Evolutionary conservation across 768 basidiomycete genomes (phyloP).

Genomic region (Podaxis sp.): DNA sequence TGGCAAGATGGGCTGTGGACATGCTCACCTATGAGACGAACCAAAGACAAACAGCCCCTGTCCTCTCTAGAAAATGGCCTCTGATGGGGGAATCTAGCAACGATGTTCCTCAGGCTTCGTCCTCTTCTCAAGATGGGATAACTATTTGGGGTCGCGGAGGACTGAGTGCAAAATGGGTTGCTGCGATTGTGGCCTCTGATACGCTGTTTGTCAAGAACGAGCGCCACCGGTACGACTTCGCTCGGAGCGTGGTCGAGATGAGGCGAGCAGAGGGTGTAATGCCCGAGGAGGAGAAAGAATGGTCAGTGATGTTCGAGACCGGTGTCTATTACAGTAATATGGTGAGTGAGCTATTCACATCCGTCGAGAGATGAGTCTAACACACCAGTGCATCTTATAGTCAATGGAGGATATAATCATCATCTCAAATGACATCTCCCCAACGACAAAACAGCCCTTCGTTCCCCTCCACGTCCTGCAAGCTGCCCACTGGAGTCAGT

Average conservation of each 20-base stretch:
- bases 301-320: conserved; percentile 65
- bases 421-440: conserved; percentile 76
- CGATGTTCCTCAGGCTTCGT: conserved; percentile 8
- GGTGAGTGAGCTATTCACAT: conserved; percentile 43
- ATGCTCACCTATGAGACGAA: conserved; percentile 66
- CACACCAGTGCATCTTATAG: conserved; percentile 36
- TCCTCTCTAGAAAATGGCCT: conserved; percentile 22
- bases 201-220: conserved; percentile 79
- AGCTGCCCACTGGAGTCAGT: conserved; percentile 77
- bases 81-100: conserved; percentile 11
- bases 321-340: conserved; percentile 88
- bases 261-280: conserved; percentile 54
- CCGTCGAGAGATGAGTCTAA: not conserved
- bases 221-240: conserved; percentile 77
- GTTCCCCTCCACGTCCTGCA: conserved; percentile 70
- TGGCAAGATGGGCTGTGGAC: conserved; percentile 83
- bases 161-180: conserved; percentile 69
- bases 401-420: conserved; percentile 74
- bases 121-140: conserved; percentile 31
- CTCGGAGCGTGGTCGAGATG: conserved; percentile 73
- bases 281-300: conserved; percentile 67
- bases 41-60: conserved; percentile 18
- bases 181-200: conserved; percentile 74
- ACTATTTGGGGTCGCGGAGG: conserved; percentile 77
- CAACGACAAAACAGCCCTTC: conserved; percentile 65